A percentile compares a stretch with the other conserved stretches of the same genome.
Conservation (phyloP, 306 rosid genomes). For the Medicago truncatula region DNA sequence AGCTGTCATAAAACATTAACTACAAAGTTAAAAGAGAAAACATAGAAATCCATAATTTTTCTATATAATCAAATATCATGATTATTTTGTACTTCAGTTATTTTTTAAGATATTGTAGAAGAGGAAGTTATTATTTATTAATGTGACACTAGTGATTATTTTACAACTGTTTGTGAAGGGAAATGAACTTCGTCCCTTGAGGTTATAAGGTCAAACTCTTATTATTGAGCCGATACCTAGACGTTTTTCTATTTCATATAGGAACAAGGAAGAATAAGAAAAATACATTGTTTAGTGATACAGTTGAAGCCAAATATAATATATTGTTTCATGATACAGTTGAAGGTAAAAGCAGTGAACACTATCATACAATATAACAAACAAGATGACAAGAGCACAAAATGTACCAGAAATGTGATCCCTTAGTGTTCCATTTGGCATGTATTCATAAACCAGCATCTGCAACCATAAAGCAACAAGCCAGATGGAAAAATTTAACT, state of each 20-base stretch:
- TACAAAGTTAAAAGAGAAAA: conserved; percentile 14
- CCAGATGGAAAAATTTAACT: conserved; percentile 28
- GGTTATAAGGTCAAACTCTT: too few species aligned
- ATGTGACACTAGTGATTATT: too few species aligned
- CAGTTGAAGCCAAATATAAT: not conserved
- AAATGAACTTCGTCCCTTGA: too few species aligned
- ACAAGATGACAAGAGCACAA: conserved; percentile 15
- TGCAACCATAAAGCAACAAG: conserved; percentile 52
- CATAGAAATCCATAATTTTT: not conserved
- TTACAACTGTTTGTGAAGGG: too few species aligned
- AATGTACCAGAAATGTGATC: conserved; percentile 82
- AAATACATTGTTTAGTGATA: not conserved
- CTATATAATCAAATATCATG: too few species aligned
- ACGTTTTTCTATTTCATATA: not conserved
- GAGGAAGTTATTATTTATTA: too few species aligned
- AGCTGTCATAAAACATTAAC: conserved; percentile 51
- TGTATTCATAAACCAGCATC: conserved; percentile 93
- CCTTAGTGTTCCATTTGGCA: conserved; percentile 82
- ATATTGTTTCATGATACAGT: not conserved
- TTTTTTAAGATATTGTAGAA: too few species aligned
- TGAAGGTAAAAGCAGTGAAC: conserved; percentile 23
- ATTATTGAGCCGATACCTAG: too few species aligned
- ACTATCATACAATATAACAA: not conserved
- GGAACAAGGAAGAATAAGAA: conserved; percentile 20
- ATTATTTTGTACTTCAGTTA: not conserved